Evolutionary conservation across 2,329 filamentous ascomycete genomes (phyloP).

Genomic region (Bipolaris bicolor): DNA sequence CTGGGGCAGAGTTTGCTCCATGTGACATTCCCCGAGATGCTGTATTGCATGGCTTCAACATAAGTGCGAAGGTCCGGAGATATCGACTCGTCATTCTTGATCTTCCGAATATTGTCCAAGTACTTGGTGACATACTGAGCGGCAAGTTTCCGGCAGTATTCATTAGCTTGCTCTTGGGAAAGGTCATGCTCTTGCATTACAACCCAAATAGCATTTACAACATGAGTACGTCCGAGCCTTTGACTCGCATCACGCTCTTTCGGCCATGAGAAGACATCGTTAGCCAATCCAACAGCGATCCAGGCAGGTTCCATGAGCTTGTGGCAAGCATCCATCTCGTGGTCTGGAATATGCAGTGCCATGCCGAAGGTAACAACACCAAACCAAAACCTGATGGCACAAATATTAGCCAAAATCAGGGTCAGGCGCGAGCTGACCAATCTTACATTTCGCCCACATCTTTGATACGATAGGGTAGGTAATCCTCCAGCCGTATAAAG

Average conservation of each 20-base stretch:
- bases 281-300: conserved; percentile 43
- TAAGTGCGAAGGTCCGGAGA: conserved; percentile 13
- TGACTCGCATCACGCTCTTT: conserved; percentile 39
- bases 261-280: conserved; percentile 52
- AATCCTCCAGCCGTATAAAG: conserved; percentile 24
- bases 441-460: conserved; percentile 28
- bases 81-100: conserved; percentile 26
- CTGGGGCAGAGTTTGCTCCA: conserved; percentile 48
- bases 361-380: conserved; percentile 48
- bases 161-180: conserved; percentile 36
- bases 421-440: neutral
- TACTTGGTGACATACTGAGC: conserved; percentile 28
- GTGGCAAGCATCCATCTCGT: conserved; percentile 41
- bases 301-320: conserved; percentile 31
- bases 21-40: conserved; percentile 43
- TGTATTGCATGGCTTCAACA: conserved; percentile 35
- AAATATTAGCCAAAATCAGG: neutral
- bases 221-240: conserved; percentile 29
- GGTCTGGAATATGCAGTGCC: conserved; percentile 47
- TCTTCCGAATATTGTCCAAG: conserved; percentile 20
- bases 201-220: conserved; percentile 52
- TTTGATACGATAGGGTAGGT: conserved; percentile 20
- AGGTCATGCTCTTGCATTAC: conserved; percentile 48
- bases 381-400: conserved; percentile 41
- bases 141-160: conserved; percentile 26